phyloP scores from a whole-genome alignment of 2,329 filamentous ascomycete species.

The Fusarium sp. region DNA sequence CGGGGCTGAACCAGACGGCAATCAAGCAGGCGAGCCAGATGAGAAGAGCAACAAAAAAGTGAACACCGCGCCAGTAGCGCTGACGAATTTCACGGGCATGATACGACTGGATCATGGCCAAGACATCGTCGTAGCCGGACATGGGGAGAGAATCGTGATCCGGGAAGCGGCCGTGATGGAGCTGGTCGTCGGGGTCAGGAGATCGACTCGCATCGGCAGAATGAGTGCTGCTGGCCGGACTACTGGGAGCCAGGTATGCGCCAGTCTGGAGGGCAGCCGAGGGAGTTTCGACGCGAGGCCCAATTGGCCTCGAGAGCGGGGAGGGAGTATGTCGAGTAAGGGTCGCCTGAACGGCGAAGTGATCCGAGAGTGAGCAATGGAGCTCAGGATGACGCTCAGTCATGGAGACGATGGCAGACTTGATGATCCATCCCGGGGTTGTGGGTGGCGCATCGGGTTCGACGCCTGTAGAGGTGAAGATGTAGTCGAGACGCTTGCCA shows the following conservation, averaged over 20 bases:
- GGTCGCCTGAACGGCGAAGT: constrained; percentile 90
- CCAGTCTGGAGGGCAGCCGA: constrained; percentile 41
- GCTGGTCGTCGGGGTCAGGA: constrained; percentile 46
- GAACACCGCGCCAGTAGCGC: constrained; percentile 74
- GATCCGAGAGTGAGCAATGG: constrained; percentile 89
- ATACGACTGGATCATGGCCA: constrained; percentile 77
- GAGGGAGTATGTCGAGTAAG: constrained; percentile 62
- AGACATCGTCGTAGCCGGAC: constrained; percentile 62
- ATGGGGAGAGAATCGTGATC: constrained; percentile 28
- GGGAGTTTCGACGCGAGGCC: constrained; percentile 29
- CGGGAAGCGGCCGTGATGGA: constrained; percentile 40
- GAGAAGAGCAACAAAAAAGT: constrained; percentile 76
- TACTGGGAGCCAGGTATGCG: constrained; percentile 39
- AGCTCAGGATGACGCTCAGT: constrained; percentile 82
- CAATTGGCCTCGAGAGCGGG: constrained; percentile 18
- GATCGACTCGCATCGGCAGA: constrained; percentile 32
- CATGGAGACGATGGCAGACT: constrained; percentile 80
- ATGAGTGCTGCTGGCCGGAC: constrained; percentile 37
- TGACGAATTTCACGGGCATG: constrained; percentile 76
- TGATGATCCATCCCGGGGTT: constrained; percentile 72
- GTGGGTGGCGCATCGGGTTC: constrained; percentile 45
- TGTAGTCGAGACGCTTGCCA: constrained; percentile 93
- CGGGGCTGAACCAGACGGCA: constrained; percentile 86
- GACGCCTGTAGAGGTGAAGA: constrained; percentile 77
- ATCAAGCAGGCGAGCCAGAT: constrained; percentile 80